Evolutionary conservation across 495 filamentous ascomycete genomes (phyloP).

Genomic region (Chaetomium tenue): DNA sequence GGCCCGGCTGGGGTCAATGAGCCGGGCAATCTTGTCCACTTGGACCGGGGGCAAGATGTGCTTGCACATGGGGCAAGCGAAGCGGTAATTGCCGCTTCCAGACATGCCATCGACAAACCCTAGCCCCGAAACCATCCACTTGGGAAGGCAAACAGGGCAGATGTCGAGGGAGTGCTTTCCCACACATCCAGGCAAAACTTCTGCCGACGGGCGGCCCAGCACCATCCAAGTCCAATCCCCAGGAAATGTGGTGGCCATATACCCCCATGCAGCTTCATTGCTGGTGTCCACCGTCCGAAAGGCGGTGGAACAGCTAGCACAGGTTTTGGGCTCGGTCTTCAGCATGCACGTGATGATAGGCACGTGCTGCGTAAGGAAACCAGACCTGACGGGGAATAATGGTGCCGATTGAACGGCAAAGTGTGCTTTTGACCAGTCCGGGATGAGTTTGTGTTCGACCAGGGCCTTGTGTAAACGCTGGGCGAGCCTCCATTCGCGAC

Average conservation of each 20-base stretch:
- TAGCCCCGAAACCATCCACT: conserved; percentile 12
- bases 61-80: conserved; percentile 14
- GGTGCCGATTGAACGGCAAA: not conserved
- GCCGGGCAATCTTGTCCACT: conserved; percentile 16
- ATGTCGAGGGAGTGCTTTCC: conserved; percentile 19
- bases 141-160: conserved; percentile 13
- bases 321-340: conserved; percentile 2
- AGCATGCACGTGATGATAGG: conserved; percentile 14
- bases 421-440: not conserved
- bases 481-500: conserved; percentile 11
- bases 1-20: conserved; percentile 10
- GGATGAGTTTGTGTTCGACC: not conserved
- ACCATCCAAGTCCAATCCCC: conserved; percentile 19
- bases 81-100: conserved; percentile 12
- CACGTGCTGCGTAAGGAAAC: conserved; percentile 15
- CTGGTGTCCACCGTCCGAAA: conserved; percentile 12
- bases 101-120: conserved; percentile 4
- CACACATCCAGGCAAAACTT: conserved; percentile 8
- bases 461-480: conserved; percentile 10
- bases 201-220: conserved; percentile 7
- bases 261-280: conserved; percentile 9
- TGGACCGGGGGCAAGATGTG: conserved; percentile 4
- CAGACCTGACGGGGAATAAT: conserved; percentile 16
- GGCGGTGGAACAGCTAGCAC: not conserved
- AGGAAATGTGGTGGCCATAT: not conserved